These are phyloP conservation scores for Vitis rupestris DNA, from an alignment of 164 flowering plant species.

Conservation along the genomic window DNA sequence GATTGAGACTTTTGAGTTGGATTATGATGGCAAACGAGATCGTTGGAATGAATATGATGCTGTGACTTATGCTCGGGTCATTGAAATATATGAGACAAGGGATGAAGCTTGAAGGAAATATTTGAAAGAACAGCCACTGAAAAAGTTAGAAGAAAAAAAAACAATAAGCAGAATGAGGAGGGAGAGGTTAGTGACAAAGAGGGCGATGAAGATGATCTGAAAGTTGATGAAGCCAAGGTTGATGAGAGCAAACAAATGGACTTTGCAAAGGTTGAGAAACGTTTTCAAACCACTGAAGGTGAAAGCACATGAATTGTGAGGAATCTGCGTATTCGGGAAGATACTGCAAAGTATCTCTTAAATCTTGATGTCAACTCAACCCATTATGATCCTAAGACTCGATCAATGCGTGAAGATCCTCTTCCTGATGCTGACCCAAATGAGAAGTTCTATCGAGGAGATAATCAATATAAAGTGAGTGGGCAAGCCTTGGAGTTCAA, in stretches of 20 bases:
- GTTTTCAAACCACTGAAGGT: conserved; percentile 91
- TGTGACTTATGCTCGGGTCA: conserved; percentile 61
- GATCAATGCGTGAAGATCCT: conserved; percentile 96
- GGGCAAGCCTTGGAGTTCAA: conserved; percentile 86
- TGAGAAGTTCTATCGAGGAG: conserved; percentile 86
- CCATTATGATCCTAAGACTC: conserved; percentile 84
- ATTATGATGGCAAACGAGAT: conserved; percentile 82
- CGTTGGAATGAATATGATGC: conserved; percentile 90
- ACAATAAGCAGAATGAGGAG: conserved; percentile 44
- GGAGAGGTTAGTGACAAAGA: conserved; percentile 61
- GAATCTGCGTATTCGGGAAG: conserved; percentile 85
- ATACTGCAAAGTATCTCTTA: conserved; percentile 76
- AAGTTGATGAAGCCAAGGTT: conserved; percentile 80
- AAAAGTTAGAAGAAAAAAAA: conserved; percentile 71
- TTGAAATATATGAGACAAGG: conserved; percentile 75
- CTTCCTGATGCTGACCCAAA: conserved; percentile 85
- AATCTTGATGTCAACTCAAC: conserved; percentile 86
- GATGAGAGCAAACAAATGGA: conserved; percentile 91
- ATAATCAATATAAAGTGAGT: conserved; percentile 63
- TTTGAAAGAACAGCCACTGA: conserved; percentile 73
- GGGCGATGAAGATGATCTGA: conserved; percentile 67
- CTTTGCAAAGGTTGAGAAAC: conserved; percentile 88
- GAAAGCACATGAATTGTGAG: conserved; percentile 90
- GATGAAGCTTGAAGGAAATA: conserved; percentile 74
- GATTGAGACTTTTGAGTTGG: conserved; percentile 76